Evolutionary conservation across 225 moss, liverwort and hornwort species (phyloP).

Genomic region (Thuidium tamariscinum): DNA sequence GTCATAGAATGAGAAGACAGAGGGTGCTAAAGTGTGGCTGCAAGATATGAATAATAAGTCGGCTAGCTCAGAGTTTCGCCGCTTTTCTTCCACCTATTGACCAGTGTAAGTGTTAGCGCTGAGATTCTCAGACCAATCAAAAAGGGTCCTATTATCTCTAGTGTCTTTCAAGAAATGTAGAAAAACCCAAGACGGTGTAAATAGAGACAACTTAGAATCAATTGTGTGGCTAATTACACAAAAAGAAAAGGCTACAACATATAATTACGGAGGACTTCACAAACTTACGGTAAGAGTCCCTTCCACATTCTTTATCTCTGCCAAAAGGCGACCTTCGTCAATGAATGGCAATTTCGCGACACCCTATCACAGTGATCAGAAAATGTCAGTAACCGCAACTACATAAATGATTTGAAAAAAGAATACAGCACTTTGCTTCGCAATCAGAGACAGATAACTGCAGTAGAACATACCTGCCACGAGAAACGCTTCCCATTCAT

Average conservation of each 20-base stretch:
- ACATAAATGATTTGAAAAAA: background rate
- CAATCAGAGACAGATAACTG: background rate
- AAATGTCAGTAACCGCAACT: background rate
- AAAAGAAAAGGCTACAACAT: background rate
- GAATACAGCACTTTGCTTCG: background rate
- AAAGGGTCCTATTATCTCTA: background rate
- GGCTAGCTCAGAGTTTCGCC: constrained; percentile 66
- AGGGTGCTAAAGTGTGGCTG: constrained; percentile 80
- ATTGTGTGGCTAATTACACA: background rate
- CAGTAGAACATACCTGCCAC: constrained; percentile 64
- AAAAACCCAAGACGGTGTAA: background rate
- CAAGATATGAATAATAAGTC: constrained; percentile 78
- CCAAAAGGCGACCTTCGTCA: constrained; percentile 84
- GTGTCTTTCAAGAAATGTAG: background rate
- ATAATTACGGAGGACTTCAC: background rate
- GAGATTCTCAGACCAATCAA: background rate
- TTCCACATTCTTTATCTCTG: constrained; percentile 76
- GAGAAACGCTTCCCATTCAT: constrained; percentile 99
- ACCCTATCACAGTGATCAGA: constrained; percentile 44
- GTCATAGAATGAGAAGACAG: constrained; percentile 90
- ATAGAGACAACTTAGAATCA: background rate
- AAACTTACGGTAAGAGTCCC: constrained; percentile 64
- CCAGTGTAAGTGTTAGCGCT: background rate
- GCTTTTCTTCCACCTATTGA: constrained; percentile 55
- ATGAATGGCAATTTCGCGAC: constrained; percentile 97